Evolutionary conservation across 495 filamentous ascomycete species (phyloP), one percentile per base, ranked within the genome.

Genomic region (Symbiotaphrina buchneri): DNA sequence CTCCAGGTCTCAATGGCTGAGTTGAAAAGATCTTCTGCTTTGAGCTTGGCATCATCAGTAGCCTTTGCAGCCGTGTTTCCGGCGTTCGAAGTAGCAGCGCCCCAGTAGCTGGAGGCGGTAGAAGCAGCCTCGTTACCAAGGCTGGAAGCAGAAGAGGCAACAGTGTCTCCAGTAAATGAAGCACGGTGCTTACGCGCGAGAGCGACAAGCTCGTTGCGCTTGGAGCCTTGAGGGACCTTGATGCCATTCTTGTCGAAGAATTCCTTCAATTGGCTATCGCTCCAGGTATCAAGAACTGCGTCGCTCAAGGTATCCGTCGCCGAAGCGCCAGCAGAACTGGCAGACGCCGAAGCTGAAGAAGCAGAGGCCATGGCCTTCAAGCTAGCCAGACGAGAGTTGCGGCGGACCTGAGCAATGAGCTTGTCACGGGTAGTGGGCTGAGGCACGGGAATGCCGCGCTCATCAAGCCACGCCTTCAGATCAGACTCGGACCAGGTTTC

Each of bases 111-210:
- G 6, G 30, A 26, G 4, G 41, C 48, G n/a, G 43, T 40, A 10
- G 39, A 33, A 7, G 41, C 47, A 8, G 64, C 59, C 30, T 65
- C 74, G 36, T 85, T 70, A 24, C 69, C 74, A 67, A 47, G 51
- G 27, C 38, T 45, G 6, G 30, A 26, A 5, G 41, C 48, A 11
- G 43, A 41, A 10, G 39, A 33, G 6, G 41, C 47, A 8, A 65
- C 59, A 31, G 64, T 74, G 36, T 85, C 70, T 23, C 69, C 74
- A 14, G 72, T 54, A 33, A 92, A 56, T 30, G 69, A 61, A 27
- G 71, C 65, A 29, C 79, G 79, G 58, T 94, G 64, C 60, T 91
- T 90, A 42, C 87, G 79, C 31, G 83, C 80, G 29, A 95, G 68
- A 29, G 87, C 82, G 28, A 87, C 53, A 11, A 95, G 66, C 46